Percentiles rank a stretch among this genome's conserved stretches.
Evolutionary conservation across 2,329 filamentous ascomycete genomes (phyloP).

Genomic region (Huntiella decipiens): DNA sequence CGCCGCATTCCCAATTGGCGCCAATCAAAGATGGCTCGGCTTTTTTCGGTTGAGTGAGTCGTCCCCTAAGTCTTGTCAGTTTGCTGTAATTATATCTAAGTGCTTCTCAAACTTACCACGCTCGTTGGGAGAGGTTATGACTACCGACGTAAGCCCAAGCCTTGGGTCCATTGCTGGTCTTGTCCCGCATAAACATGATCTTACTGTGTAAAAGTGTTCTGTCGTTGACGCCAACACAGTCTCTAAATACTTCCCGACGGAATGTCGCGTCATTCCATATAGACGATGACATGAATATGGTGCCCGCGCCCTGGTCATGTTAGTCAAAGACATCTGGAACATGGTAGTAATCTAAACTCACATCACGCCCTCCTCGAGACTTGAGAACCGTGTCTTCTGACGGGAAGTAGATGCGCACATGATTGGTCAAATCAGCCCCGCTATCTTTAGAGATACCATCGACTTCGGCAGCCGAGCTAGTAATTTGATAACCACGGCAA

Average conservation of each 20-base stretch:
- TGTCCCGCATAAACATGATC: constrained; percentile 33
- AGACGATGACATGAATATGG: constrained; percentile 57
- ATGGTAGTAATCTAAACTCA: constrained; percentile 19
- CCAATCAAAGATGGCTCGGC: constrained; percentile 61
- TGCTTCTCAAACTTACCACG: constrained; percentile 47
- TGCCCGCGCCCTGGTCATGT: constrained; percentile 49
- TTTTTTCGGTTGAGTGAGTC: constrained; percentile 47
- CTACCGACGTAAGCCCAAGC: constrained; percentile 80
- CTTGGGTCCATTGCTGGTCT: constrained; percentile 13
- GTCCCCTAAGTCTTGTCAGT: constrained; percentile 39
- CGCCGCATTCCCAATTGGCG: constrained; percentile 91
- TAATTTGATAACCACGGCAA: constrained; percentile 27
- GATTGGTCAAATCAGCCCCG: constrained; percentile 20
- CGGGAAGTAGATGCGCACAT: constrained; percentile 65
- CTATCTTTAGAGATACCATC: constrained; percentile 2
- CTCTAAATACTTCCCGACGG: constrained; percentile 50
- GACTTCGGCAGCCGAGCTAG: constrained; percentile 21
- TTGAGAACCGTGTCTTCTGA: constrained; percentile 46
- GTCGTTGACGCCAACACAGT: constrained; percentile 51
- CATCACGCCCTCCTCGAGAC: constrained; percentile 43
- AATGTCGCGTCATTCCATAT: constrained; percentile 57
- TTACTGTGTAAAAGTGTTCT: constrained; percentile 84
- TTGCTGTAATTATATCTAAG: background rate
- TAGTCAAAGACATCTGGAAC: background rate
- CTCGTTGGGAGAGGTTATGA: constrained; percentile 81